A percentile compares a stretch with the other conserved stretches of the same genome.
Evolutionary conservation across 2,329 filamentous ascomycete genomes (phyloP).

Genomic region (Alternaria rosae): DNA sequence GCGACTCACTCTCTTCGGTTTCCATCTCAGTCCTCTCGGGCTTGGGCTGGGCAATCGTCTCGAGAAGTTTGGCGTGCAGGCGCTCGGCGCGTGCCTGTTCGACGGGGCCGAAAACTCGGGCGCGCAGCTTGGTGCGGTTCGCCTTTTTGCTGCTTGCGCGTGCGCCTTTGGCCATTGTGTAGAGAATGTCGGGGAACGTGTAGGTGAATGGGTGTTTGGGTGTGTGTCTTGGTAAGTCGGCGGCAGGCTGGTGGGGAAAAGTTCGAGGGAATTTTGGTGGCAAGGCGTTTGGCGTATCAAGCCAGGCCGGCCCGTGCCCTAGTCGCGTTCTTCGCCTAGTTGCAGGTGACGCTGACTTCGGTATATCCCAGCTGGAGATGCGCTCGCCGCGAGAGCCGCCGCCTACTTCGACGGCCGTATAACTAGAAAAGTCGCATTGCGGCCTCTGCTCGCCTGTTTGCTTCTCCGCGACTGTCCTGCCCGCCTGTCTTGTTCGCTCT

Average conservation of each 20-base stretch:
- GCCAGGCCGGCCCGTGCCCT: constrained; percentile 23
- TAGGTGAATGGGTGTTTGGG: constrained; percentile 5
- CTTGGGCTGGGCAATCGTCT: constrained; percentile 78
- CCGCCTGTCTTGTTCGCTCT: constrained; percentile 6
- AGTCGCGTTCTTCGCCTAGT: constrained; percentile 29
- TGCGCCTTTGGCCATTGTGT: constrained; percentile 84
- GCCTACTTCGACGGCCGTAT: constrained; percentile 24
- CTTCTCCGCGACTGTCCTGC: background rate
- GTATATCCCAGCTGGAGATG: constrained; percentile 20
- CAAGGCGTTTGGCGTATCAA: constrained; percentile 18
- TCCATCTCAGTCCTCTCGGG: constrained; percentile 61
- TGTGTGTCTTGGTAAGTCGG: constrained; percentile 6
- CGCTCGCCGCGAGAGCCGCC: constrained; percentile 37
- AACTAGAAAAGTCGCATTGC: background rate
- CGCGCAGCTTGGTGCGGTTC: constrained; percentile 83
- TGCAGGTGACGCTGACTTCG: constrained; percentile 36
- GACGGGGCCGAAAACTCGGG: constrained; percentile 82
- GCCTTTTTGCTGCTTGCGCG: constrained; percentile 80
- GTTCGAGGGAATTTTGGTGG: constrained; percentile 29
- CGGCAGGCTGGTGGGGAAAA: constrained; percentile 16
- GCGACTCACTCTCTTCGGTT: constrained; percentile 50
- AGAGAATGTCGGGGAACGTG: constrained; percentile 6
- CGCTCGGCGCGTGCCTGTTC: constrained; percentile 81
- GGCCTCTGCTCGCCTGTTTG: background rate
- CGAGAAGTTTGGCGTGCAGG: constrained; percentile 84